Conservation (phyloP, 208 protist genomes). For the Porcisia hertigi region DNA sequence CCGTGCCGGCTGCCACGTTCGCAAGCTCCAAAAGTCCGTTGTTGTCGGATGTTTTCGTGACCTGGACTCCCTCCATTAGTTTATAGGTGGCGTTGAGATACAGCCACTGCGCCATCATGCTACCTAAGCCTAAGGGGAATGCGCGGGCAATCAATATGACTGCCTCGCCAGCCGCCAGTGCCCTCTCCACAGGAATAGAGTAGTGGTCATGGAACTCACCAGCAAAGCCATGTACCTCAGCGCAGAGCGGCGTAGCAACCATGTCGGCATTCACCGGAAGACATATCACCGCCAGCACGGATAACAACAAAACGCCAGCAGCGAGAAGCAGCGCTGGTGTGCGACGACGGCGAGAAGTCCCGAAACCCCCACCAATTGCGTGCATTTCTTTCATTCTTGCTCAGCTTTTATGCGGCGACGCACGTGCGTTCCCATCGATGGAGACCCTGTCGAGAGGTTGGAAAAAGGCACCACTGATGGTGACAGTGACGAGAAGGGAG, state of each 20-base stretch:
- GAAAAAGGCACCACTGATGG: background rate
- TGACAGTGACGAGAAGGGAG: background rate
- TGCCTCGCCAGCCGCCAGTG: conserved; percentile 39
- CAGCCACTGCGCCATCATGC: conserved; percentile 44
- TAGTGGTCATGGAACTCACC: conserved; percentile 67
- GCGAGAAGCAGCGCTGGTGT: background rate
- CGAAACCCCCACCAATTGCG: background rate
- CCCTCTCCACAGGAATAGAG: conserved; percentile 42
- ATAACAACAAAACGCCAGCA: background rate
- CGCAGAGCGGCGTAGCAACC: conserved; percentile 40
- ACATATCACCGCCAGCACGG: background rate
- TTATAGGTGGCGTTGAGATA: conserved; percentile 64
- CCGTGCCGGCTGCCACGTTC: conserved; percentile 44
- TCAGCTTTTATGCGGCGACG: background rate
- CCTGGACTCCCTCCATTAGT: conserved; percentile 31
- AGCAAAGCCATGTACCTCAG: conserved; percentile 73
- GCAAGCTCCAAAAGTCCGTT: conserved; percentile 61
- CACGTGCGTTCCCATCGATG: background rate
- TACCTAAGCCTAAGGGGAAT: conserved; percentile 42
- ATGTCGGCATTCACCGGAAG: conserved; percentile 2
- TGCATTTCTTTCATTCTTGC: background rate
- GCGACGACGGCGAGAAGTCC: background rate
- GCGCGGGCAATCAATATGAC: conserved; percentile 61
- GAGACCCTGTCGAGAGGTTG: too few relatives aligned
- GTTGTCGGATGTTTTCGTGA: conserved; percentile 45